Conservation (phyloP, 176 grass and related monocot genomes). For the Alopecurus myosuroides region DNA sequence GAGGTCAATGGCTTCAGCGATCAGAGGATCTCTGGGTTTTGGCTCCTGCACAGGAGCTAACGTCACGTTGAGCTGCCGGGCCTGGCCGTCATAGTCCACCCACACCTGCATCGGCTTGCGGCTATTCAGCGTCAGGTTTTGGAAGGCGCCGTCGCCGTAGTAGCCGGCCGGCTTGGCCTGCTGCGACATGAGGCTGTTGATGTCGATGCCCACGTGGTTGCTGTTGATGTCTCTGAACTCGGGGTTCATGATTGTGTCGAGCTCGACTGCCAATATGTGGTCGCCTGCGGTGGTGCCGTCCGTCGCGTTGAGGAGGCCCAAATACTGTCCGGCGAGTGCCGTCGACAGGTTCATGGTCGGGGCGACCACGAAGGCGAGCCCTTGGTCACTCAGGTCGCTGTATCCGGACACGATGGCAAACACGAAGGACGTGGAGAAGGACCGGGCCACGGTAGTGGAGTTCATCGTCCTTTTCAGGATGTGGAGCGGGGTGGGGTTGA, state of each 20-base stretch:
- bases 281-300: not conserved
- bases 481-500: not conserved
- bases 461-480: not conserved
- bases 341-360: not conserved
- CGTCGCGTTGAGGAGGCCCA: not conserved
- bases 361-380: conserved; percentile 20
- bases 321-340: not conserved
- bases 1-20: not conserved
- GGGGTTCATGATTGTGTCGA: conserved; percentile 19
- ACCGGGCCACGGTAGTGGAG: not conserved
- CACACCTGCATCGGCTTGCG: not conserved
- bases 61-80: not conserved
- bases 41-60: not conserved
- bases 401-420: conserved; percentile 15
- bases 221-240: conserved; percentile 6
- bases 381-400: not conserved
- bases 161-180: not conserved
- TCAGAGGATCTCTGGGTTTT: not conserved
- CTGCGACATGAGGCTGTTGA: conserved; percentile 37
- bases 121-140: not conserved
- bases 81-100: not conserved
- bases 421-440: conserved; percentile 25
- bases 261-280: conserved; percentile 28
- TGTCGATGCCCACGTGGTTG: conserved; percentile 64
- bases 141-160: not conserved